Evolutionary conservation across 257 asterid genomes (phyloP), one percentile per base, ranked within the genome.

Genomic region (Craterostigma plantagineum): DNA sequence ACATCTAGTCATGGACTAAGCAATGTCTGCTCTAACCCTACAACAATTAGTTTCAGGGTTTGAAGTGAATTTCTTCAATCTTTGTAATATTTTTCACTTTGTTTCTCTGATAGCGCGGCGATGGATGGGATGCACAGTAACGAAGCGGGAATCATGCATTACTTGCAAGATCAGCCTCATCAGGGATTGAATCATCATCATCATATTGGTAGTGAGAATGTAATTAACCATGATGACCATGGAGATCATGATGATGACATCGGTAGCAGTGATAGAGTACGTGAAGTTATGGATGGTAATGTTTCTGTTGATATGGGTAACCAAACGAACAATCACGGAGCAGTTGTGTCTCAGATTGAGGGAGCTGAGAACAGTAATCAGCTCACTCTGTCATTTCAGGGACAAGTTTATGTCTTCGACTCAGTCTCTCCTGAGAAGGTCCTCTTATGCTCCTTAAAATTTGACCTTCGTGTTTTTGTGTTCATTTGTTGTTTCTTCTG

Each of bases 401-500:
- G 80, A 27, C 81, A 77, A 66, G 84, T 73, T 59, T 77, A 60
- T 11, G 80, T 77, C 45, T 77, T 77, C 36, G 91, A 77, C 56
- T 70, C 73, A 4, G 91, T 73, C 49, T 73, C 84, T 11, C 77
- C 91, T 1, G 91, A 77, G 34, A 77, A 73, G 80, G 91, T 77
- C 5, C 46, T 16, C 39, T 11, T 8, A 40, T 40, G 16, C 16
- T 8, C 23, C 48, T 15, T 23, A 11, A 34, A 48, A 35, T 1
- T 27, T 40, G 16, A 12, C 7, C 30, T 23, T 23, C 30, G 6
- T 23, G 6, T 23, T n/a, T 11, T 40, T 9, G 0, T 12, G 14
- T 10, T 23, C 30, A 23, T 2, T 23, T 23, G 30, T 23, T 23
- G 30, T 23, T 23, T 23, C 30, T 23, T 23, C 4, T 23, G 30